Base-by-base conservation (phyloP, 305 asterid genomes). In the Fraxinus floribunda region DNA sequence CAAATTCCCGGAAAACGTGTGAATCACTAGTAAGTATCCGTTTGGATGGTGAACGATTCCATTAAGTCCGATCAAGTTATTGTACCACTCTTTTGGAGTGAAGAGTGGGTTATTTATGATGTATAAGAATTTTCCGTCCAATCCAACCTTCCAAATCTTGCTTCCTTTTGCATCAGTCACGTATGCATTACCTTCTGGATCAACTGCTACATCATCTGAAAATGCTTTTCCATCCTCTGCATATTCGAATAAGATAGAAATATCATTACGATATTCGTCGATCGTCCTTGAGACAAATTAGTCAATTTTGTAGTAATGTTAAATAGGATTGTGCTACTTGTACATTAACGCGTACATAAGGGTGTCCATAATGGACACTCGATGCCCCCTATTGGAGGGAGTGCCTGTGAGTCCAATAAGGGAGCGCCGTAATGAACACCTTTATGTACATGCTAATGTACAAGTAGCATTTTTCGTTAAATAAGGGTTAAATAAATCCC, bases 31-130 rank as follows among this genome's bases (percentile, higher is more conserved):
- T 36, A 96, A 86, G 91, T 93, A 96, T 1, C 98, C 97, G 35
- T 96, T 91, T 22, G 98, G 99, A 87, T 96, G 99, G 89, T 92
- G 85, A 29, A 92, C 92, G 24, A 96, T 92, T 16, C 99, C 99
- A 0, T 96, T 96, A 75, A 96, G 89, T 7, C 92, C 94, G 8
- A 96, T 78, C 3, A 91, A 64, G 77, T 87, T 87, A 38, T 79
- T 84, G 95, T 91, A 89, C 98, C 97, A 96, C 80, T 92, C 92
- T 36, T 87, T 89, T 0, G 91, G 90, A 62, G 81, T 82, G 46
- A 96, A 93, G 78, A 94, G 89, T 0, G 95, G 94, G 84, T 90
- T 92, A 36, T 80, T 84, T 32, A 96, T 93, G 80, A 89, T 77
- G 86, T 78, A 62, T 2, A 89, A 81, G 75, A 87, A 74, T 36